These are phyloP conservation scores for Rhodotorula diobovata DNA, from an alignment of 768 basidiomycete genomes.

Conservation along the genomic window DNA sequence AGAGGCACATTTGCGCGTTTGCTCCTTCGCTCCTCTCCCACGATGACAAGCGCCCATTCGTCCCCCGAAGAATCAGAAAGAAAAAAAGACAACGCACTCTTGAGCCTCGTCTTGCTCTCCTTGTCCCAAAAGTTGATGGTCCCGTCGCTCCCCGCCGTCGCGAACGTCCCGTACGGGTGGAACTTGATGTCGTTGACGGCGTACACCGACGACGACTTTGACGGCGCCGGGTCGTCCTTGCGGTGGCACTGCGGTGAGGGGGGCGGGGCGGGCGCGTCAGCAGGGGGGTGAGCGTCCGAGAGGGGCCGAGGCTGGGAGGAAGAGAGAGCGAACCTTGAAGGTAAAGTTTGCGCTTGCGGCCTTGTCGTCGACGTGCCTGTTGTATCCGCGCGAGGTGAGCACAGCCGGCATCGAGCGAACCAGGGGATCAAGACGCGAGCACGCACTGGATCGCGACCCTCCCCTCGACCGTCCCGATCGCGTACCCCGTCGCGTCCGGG, in stretches of 20 bases:
- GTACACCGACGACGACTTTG: slow-evolving; percentile 64
- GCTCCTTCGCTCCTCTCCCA: too few species aligned
- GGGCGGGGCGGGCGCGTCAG: not conserved
- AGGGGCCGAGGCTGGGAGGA: not conserved
- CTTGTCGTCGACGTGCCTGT: slow-evolving; percentile 37
- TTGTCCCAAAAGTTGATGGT: slow-evolving; percentile 94
- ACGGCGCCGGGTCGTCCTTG: slow-evolving; percentile 54
- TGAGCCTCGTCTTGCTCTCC: slow-evolving; percentile 82
- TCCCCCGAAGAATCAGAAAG: not conserved
- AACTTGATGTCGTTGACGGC: slow-evolving; percentile 82
- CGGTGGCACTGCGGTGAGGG: slow-evolving; percentile 55
- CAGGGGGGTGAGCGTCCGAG: not conserved
- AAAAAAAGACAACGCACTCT: slow-evolving; percentile 56
- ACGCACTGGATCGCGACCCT: slow-evolving; percentile 92
- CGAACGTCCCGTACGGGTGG: slow-evolving; percentile 80
- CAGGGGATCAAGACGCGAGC: not conserved
- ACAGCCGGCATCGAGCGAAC: not conserved
- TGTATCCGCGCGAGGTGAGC: not conserved
- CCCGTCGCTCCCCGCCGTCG: slow-evolving; percentile 73
- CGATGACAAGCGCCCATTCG: not conserved
- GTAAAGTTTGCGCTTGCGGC: slow-evolving; percentile 67
- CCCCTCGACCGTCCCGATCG: slow-evolving; percentile 54
- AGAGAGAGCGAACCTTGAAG: slow-evolving; percentile 57
- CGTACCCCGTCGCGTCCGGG: slow-evolving; percentile 49
- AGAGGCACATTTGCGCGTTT: not conserved